phyloP scores from a whole-genome alignment of 108 stramenopile genomes.

The Aurantiochytrium sp. region DNA sequence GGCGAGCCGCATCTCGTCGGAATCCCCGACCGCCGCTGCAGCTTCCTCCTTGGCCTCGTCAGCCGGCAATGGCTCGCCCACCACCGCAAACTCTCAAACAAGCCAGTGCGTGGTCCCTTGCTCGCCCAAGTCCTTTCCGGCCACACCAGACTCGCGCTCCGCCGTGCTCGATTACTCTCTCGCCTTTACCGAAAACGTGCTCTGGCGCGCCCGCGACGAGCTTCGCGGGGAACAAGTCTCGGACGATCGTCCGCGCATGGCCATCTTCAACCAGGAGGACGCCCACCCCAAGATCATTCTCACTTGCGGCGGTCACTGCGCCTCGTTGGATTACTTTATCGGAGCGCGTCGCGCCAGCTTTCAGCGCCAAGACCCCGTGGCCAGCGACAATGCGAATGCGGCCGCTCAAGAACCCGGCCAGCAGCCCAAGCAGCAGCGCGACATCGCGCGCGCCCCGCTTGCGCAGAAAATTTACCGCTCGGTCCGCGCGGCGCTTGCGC shows the following conservation, averaged over 20 bases:
- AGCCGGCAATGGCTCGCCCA: too few relatives aligned
- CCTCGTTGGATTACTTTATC: background rate
- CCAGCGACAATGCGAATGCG: background rate
- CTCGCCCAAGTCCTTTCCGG: background rate
- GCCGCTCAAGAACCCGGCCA: background rate
- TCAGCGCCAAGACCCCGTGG: background rate
- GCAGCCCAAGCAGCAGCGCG: background rate
- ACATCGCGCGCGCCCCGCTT: background rate
- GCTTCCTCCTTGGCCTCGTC: too few relatives aligned
- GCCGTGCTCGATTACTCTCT: background rate
- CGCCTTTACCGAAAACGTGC: conserved; percentile 6
- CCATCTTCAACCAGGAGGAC: background rate
- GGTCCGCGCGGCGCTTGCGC: background rate
- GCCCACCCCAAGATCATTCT: conserved; percentile 6
- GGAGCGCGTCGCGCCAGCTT: background rate
- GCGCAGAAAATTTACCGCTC: background rate
- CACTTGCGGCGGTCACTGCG: background rate
- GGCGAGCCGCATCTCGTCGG: background rate
- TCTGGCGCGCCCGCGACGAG: conserved; percentile 15
- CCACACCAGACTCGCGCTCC: background rate
- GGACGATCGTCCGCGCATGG: conserved; percentile 17
- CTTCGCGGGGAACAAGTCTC: background rate
- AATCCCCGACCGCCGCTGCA: background rate
- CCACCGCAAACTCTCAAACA: background rate
- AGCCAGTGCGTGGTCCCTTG: background rate